Evolutionary conservation across 1,139 yeast genomes (phyloP).

Genomic region (Barnettozyma hawaiiensis): DNA sequence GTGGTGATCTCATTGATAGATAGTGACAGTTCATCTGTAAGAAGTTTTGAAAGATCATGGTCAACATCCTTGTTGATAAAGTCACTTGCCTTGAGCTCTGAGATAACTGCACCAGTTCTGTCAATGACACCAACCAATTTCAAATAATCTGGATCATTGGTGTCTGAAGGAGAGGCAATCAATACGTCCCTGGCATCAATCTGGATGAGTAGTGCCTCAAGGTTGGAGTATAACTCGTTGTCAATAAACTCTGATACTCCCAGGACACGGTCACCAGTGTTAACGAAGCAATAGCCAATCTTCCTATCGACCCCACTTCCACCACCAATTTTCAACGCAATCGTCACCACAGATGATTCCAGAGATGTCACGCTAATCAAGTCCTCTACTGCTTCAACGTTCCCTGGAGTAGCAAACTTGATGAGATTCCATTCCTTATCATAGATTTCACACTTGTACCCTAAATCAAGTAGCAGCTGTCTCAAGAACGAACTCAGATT

Average conservation of each 20-base stretch:
- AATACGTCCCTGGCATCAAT: slow-evolving; percentile 84
- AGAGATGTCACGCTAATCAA: slow-evolving; percentile 48
- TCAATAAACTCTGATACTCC: slow-evolving; percentile 80
- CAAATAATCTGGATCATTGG: slow-evolving; percentile 36
- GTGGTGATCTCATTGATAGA: slow-evolving; percentile 50
- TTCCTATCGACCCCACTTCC: slow-evolving; percentile 46
- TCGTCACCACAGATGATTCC: slow-evolving; percentile 62
- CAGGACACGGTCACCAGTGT: slow-evolving; percentile 57
- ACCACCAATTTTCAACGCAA: slow-evolving; percentile 56
- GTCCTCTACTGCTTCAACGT: slow-evolving; percentile 75
- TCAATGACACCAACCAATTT: slow-evolving; percentile 61
- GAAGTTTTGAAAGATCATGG: slow-evolving; percentile 62
- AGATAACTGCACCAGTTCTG: slow-evolving; percentile 68
- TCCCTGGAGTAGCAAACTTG: slow-evolving; percentile 83
- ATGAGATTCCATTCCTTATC: slow-evolving; percentile 50
- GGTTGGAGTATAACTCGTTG: slow-evolving; percentile 78
- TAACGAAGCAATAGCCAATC: slow-evolving; percentile 79
- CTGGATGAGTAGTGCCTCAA: slow-evolving; percentile 82
- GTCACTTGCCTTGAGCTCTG: slow-evolving; percentile 50
- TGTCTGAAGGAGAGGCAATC: slow-evolving; percentile 43
- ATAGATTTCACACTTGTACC: slow-evolving; percentile 76
- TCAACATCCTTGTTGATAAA: slow-evolving; percentile 54
- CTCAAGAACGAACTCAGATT: slow-evolving; percentile 63
- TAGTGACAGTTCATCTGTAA: slow-evolving; percentile 49
- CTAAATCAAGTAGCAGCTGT: slow-evolving; percentile 61